Percentiles rank a stretch among this genome's conserved stretches.
phyloP scores from a whole-genome alignment of 2,329 filamentous ascomycete species.

The Reticulascus tulasneorum region DNA sequence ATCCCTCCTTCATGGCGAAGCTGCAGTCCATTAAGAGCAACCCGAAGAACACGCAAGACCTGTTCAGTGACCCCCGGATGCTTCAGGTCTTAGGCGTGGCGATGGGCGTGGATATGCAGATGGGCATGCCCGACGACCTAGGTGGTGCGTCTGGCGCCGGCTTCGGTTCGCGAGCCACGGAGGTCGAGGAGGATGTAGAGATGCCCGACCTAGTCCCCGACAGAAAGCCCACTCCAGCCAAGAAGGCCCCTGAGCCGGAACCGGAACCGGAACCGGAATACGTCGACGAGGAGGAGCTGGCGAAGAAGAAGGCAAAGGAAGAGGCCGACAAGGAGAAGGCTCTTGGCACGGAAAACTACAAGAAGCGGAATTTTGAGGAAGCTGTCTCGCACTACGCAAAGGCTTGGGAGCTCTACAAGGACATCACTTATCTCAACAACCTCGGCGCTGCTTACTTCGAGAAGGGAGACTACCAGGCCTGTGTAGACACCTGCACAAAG shows the following conservation, averaged over 20 bases:
- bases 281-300: constrained; percentile 76
- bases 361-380: constrained; percentile 95
- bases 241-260: constrained; percentile 53
- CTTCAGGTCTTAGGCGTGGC: constrained; percentile 90
- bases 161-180: constrained; percentile 34
- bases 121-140: constrained; percentile 34
- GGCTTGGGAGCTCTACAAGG: constrained; percentile 91
- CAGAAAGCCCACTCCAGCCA: constrained; percentile 40
- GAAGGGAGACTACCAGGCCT: constrained; percentile 87
- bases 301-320: constrained; percentile 86
- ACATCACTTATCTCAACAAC: constrained; percentile 98
- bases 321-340: constrained; percentile 94
- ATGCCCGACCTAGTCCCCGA: constrained; percentile 65
- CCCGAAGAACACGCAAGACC: constrained; percentile 70
- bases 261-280: constrained; percentile 62
- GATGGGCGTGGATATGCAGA: constrained; percentile 85
- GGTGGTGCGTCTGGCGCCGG: constrained; percentile 23
- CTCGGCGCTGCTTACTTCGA: constrained; percentile 91
- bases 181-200: constrained; percentile 66
- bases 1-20: constrained; percentile 86
- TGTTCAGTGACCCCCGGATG: constrained; percentile 88
- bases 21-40: constrained; percentile 77
- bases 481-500: constrained; percentile 81
- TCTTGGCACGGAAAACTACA: constrained; percentile 90
- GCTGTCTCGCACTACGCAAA: constrained; percentile 93